phyloP scores from a whole-genome alignment of 208 protist species.

The Leishmania braziliensis region DNA sequence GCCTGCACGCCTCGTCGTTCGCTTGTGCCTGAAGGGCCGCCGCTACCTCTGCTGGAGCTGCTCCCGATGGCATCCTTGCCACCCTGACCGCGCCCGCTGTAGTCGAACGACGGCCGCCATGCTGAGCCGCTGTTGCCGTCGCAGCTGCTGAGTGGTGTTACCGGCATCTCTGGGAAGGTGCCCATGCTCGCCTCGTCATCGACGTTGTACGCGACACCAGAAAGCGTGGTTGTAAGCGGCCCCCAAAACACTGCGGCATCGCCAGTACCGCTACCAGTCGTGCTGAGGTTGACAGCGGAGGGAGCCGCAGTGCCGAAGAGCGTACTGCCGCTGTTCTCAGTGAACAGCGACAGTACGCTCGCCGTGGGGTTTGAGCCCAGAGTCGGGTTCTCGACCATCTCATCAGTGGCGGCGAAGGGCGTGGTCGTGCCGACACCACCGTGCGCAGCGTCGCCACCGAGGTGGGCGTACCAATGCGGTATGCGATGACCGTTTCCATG shows the following conservation, averaged over 20 bases:
- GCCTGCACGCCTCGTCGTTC: conserved; percentile 15
- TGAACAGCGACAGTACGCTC: background rate
- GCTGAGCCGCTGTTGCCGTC: background rate
- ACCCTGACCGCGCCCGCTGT: background rate
- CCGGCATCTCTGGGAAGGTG: background rate
- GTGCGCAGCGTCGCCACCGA: background rate
- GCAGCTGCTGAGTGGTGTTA: background rate
- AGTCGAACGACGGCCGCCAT: background rate
- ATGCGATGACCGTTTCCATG: background rate
- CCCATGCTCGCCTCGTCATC: conserved; percentile 26
- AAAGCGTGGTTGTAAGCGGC: conserved; percentile 24
- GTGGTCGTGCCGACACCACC: background rate
- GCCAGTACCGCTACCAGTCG: background rate
- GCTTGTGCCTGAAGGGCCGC: background rate
- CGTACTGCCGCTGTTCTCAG: background rate
- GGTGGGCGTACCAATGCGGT: background rate
- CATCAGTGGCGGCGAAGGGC: background rate
- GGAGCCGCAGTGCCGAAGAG: background rate
- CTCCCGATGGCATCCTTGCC: background rate
- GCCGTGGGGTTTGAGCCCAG: background rate
- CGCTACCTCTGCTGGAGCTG: background rate
- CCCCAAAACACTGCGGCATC: conserved; percentile 9
- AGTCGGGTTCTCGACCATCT: too few relatives aligned
- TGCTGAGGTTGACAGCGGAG: conserved; percentile 5
- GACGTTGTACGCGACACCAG: conserved; percentile 29